Conservation (phyloP, 345 rosid species). For the Lenwebbia sp. region DNA sequence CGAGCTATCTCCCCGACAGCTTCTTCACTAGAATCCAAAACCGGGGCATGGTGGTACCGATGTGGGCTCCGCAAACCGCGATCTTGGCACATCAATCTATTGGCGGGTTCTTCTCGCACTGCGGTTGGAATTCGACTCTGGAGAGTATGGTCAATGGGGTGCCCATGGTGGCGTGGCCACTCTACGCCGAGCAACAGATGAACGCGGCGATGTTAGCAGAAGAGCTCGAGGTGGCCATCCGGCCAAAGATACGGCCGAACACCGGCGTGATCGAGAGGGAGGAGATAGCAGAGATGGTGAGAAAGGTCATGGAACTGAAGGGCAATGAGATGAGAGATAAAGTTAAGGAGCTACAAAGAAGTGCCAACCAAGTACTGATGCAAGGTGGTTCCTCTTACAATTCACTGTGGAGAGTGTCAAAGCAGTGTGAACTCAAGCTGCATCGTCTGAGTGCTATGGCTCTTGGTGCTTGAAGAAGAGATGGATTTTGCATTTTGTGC, state of each 20-base stretch:
- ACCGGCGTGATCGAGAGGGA: conserved; percentile 19
- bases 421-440: background rate
- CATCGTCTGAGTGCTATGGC: background rate
- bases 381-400: background rate
- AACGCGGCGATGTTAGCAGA: conserved; percentile 39
- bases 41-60: conserved; percentile 28
- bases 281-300: conserved; percentile 34
- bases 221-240: conserved; percentile 34
- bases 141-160: conserved; percentile 48
- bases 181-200: conserved; percentile 48
- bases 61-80: conserved; percentile 60
- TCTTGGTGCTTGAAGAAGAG: background rate
- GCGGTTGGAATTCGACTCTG: conserved; percentile 66
- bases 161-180: conserved; percentile 52
- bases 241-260: conserved; percentile 7
- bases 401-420: conserved; percentile 19
- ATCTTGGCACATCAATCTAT: conserved; percentile 39
- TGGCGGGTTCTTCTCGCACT: conserved; percentile 63
- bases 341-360: conserved; percentile 19
- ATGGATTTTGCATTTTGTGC: background rate
- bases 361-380: no score
- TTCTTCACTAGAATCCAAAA: conserved; percentile 26
- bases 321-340: conserved; percentile 28
- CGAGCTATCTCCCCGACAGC: conserved; percentile 41
- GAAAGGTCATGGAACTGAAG: conserved; percentile 31